phyloP scores from a whole-genome alignment of 768 basidiomycete genomes.

The Lanmaoa rubissima region DNA sequence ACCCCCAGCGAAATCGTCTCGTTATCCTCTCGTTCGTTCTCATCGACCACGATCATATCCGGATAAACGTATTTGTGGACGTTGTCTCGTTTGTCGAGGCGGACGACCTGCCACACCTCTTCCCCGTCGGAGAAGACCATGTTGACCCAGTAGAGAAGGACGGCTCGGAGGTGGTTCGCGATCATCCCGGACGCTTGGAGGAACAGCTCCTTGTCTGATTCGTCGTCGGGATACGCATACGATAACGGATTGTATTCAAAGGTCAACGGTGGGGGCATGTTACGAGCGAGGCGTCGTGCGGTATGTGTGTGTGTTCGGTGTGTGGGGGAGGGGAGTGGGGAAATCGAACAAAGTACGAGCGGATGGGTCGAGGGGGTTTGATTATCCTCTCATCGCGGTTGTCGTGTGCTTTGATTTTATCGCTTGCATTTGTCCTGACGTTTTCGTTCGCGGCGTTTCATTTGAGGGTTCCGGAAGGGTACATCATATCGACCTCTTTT shows the following conservation, averaged over 20 bases:
- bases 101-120: constrained; percentile 29
- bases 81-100: constrained; percentile 15
- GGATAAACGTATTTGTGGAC: constrained; percentile 26
- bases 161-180: constrained; percentile 3
- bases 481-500: neutral
- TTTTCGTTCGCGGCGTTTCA: constrained; percentile 15
- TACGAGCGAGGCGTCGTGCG: neutral
- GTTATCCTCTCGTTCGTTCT: constrained; percentile 4
- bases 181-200: constrained; percentile 17
- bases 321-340: too few relatives aligned
- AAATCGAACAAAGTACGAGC: too few relatives aligned
- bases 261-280: constrained; percentile 14
- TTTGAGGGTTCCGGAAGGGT: neutral
- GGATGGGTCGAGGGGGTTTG: neutral
- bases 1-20: constrained; percentile 15
- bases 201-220: constrained; percentile 25
- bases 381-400: neutral
- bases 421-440: neutral
- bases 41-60: constrained; percentile 27
- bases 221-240: constrained; percentile 23
- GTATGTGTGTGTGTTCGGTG: too few relatives aligned
- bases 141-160: constrained; percentile 30
- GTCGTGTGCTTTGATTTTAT: constrained; percentile 15
- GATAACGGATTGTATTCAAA: constrained; percentile 24
- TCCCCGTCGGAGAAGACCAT: constrained; percentile 19